Percentiles rank a stretch among this genome's conserved stretches.
phyloP scores from a whole-genome alignment of 1,139 yeast species.

The Arxiozyma bovina region DNA sequence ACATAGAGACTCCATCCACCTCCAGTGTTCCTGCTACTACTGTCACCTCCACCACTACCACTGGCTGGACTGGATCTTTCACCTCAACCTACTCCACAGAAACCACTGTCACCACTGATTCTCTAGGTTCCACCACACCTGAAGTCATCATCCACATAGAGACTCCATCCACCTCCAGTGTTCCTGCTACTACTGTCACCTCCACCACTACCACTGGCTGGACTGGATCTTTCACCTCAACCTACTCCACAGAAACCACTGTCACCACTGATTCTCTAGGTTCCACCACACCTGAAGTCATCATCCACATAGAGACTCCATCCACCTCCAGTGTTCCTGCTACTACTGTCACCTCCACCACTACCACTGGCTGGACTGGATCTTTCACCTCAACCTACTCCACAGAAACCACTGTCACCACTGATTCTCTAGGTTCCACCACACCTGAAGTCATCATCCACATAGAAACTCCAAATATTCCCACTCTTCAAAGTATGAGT shows the following conservation, averaged over 20 bases:
- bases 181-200: too few species aligned
- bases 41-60: neutral
- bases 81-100: constrained; percentile 14
- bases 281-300: too few species aligned
- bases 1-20: constrained; percentile 1
- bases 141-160: too few species aligned
- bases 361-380: constrained; percentile 10
- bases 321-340: neutral
- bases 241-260: too few species aligned
- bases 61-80: constrained; percentile 5
- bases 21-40: neutral
- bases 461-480: neutral
- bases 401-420: neutral
- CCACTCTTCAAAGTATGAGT: neutral
- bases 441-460: neutral
- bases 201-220: too few species aligned
- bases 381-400: neutral
- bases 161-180: too few species aligned
- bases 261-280: too few species aligned
- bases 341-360: constrained; percentile 7
- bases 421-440: neutral
- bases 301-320: too few species aligned
- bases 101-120: constrained; percentile 7
- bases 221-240: too few species aligned
- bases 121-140: constrained; percentile 9